phyloP scores from a whole-genome alignment of 2,329 filamentous ascomycete genomes.

The Arthrobotrys megalospora region DNA sequence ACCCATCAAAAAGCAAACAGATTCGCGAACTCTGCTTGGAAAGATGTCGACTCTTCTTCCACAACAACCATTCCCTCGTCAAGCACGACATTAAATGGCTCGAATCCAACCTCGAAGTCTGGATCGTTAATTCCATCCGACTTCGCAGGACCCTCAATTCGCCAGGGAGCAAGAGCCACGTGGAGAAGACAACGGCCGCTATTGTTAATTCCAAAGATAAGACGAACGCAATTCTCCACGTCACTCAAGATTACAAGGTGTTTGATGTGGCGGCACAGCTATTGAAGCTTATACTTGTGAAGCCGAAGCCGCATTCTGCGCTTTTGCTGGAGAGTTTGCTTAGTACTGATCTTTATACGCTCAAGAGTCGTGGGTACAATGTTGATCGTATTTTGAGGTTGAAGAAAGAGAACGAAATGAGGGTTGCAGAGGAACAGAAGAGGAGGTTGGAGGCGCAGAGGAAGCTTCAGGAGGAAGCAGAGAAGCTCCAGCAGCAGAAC shows the following conservation, averaged over 20 bases:
- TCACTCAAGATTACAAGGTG: slow-evolving; percentile 81
- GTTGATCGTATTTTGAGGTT: slow-evolving; percentile 92
- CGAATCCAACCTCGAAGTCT: slow-evolving; percentile 84
- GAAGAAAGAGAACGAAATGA: slow-evolving; percentile 84
- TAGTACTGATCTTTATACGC: slow-evolving; percentile 79
- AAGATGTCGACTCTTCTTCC: slow-evolving; percentile 88
- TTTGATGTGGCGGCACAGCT: slow-evolving; percentile 94
- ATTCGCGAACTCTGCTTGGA: slow-evolving; percentile 88
- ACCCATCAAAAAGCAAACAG: slow-evolving; percentile 78
- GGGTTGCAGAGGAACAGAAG: slow-evolving; percentile 86
- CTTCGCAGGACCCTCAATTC: slow-evolving; percentile 68
- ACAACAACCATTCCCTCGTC: slow-evolving; percentile 84
- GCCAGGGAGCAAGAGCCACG: slow-evolving; percentile 61
- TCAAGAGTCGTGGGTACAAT: slow-evolving; percentile 92
- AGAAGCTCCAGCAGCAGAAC: slow-evolving; percentile 65
- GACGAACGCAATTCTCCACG: slow-evolving; percentile 74
- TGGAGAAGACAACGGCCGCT: slow-evolving; percentile 81
- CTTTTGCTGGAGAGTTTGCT: slow-evolving; percentile 93
- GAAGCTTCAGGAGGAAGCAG: slow-evolving; percentile 76
- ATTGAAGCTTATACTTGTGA: slow-evolving; percentile 82
- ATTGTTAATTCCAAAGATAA: slow-evolving; percentile 65
- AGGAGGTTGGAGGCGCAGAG: slow-evolving; percentile 82
- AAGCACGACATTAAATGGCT: slow-evolving; percentile 92
- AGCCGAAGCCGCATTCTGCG: slow-evolving; percentile 89
- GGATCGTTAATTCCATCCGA: slow-evolving; percentile 82